Percentiles rank a stretch among this genome's conserved stretches.
Evolutionary conservation across 2,329 filamentous ascomycete genomes (phyloP).

Genomic region (Podosphaera xanthii): DNA sequence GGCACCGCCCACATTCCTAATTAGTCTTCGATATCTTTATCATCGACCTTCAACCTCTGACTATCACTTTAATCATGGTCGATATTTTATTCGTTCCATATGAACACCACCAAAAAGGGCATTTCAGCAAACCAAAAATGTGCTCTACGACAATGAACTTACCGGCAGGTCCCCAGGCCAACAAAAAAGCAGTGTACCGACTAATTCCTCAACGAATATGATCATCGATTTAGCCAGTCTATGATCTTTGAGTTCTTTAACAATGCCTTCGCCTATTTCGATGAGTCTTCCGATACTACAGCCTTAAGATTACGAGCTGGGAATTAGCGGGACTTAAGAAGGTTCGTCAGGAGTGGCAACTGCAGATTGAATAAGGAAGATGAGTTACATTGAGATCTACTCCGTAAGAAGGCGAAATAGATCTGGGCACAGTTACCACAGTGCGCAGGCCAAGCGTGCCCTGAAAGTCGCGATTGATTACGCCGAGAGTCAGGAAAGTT

Average conservation of each 20-base stretch:
- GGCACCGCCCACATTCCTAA: not conserved
- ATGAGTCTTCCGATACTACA: not conserved
- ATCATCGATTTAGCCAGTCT: constrained; percentile 1
- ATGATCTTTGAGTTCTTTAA: not conserved
- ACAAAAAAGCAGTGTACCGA: not conserved
- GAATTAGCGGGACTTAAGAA: not conserved
- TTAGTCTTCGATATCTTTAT: not conserved
- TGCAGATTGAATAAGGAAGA: not conserved
- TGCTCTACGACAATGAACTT: not conserved
- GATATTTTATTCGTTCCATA: not conserved
- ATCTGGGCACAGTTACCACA: constrained; percentile 1
- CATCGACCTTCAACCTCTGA: not conserved
- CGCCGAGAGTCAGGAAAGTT: no score
- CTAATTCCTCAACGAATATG: not conserved
- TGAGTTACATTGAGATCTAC: not conserved
- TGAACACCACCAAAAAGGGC: not conserved
- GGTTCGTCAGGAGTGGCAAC: not conserved
- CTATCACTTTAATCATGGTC: not conserved
- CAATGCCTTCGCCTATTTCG: not conserved
- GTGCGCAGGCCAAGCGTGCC: not conserved
- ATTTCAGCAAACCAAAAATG: not conserved
- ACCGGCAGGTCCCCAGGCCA: not conserved
- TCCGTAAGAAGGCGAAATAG: not conserved
- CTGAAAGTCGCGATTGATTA: no score
- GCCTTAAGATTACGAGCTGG: not conserved